A percentile compares a stretch with the other conserved stretches of the same genome.
phyloP scores from a whole-genome alignment of 257 asterid genomes.

The Nicotiana tabacum region DNA sequence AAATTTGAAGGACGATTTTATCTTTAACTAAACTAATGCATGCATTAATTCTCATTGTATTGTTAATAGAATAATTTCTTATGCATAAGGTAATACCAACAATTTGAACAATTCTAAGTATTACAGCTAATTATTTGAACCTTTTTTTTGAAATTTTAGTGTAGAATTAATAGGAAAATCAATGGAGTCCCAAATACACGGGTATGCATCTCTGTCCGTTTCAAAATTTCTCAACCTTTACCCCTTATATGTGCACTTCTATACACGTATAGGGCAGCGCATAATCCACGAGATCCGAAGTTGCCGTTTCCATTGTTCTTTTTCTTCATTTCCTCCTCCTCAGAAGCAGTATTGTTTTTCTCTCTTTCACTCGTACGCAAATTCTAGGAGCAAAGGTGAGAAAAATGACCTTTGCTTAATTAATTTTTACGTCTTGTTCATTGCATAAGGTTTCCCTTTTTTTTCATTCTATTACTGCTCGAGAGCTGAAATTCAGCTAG shows the following conservation, averaged over 20 bases:
- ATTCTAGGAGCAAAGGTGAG: conserved; percentile 3
- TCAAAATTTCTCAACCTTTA: background rate
- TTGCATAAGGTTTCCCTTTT: background rate
- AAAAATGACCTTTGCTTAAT: background rate
- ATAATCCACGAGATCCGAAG: background rate
- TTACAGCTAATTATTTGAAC: too few species aligned
- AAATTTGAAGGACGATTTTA: too few species aligned
- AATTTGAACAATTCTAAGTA: too few species aligned
- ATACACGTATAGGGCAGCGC: background rate
- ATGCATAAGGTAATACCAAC: too few species aligned
- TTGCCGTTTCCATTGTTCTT: background rate
- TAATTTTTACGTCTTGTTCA: background rate
- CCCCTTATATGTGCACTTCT: background rate
- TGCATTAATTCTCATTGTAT: too few species aligned
- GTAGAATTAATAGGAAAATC: background rate
- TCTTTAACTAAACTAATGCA: too few species aligned
- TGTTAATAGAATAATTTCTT: too few species aligned
- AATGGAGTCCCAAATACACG: background rate
- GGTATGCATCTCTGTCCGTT: background rate
- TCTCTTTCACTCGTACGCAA: background rate
- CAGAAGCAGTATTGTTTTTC: background rate
- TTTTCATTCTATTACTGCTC: background rate
- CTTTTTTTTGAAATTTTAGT: background rate
- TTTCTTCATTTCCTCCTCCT: background rate
- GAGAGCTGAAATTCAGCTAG: background rate